A percentile compares a stretch with the other conserved stretches of the same genome.
These are phyloP conservation scores for Porpolomopsis calyptriformis DNA, from an alignment of 768 basidiomycete genomes.

Conservation along the genomic window DNA sequence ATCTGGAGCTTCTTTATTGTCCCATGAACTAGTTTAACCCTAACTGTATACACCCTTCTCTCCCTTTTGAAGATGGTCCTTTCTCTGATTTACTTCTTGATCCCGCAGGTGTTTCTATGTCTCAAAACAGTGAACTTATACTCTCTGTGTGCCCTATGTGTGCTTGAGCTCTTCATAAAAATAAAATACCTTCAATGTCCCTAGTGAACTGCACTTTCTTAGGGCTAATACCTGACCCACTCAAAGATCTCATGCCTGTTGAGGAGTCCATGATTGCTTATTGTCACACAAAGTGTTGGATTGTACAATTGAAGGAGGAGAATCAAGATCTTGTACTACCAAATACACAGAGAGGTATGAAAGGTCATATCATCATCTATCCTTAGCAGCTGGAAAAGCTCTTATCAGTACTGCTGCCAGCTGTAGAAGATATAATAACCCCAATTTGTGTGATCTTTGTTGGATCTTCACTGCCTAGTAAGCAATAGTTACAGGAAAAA, in stretches of 20 bases:
- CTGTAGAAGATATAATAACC: conserved; percentile 23
- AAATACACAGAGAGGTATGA: conserved; percentile 21
- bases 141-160: not conserved
- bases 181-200: not conserved
- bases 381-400: conserved; percentile 24
- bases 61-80: not conserved
- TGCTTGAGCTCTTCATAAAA: not conserved
- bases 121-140: not conserved
- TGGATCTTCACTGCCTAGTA: conserved; percentile 19
- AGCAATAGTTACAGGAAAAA: conserved; percentile 24
- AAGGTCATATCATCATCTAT: conserved; percentile 32
- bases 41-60: not conserved
- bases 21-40: not conserved
- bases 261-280: conserved; percentile 31
- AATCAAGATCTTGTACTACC: conserved; percentile 3
- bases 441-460: conserved; percentile 33
- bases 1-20: not conserved
- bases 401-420: conserved; percentile 23
- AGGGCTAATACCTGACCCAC: not conserved
- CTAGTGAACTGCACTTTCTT: not conserved
- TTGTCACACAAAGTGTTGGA: conserved; percentile 26
- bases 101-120: not conserved
- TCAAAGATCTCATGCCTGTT: conserved; percentile 9
- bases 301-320: conserved; percentile 25
- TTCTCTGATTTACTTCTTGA: not conserved